Conservation (phyloP, 164 flowering plant species). For the Vitis rupestris region DNA sequence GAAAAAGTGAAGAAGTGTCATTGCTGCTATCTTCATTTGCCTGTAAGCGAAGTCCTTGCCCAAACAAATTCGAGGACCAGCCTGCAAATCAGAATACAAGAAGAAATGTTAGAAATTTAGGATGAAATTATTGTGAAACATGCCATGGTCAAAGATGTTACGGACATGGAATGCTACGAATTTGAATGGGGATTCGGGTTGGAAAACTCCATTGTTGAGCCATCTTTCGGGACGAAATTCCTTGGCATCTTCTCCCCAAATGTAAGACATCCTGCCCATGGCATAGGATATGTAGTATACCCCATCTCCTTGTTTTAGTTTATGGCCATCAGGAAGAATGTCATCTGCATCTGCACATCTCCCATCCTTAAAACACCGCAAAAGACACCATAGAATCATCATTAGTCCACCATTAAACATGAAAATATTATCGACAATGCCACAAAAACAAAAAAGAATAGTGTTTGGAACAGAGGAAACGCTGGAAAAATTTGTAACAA, state of each 20-base stretch:
- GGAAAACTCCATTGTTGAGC: constrained; percentile 60
- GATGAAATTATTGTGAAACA: no score
- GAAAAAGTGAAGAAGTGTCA: constrained; percentile 53
- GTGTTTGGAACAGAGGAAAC: no score
- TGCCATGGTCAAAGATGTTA: constrained; percentile 7
- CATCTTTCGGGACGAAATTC: constrained; percentile 71
- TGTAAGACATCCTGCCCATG: constrained; percentile 73
- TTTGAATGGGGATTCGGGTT: constrained; percentile 70
- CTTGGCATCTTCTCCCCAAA: constrained; percentile 82
- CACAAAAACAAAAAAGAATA: not conserved
- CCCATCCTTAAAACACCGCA: constrained; percentile 45
- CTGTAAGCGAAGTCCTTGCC: constrained; percentile 80
- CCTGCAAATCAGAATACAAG: constrained; percentile 41
- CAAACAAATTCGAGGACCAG: constrained; percentile 69
- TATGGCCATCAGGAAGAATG: constrained; percentile 70
- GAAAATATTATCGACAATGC: no score
- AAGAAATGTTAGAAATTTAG: not conserved
- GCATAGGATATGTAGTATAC: constrained; percentile 59
- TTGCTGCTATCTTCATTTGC: constrained; percentile 73
- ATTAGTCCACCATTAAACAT: not conserved
- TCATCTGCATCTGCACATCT: constrained; percentile 54
- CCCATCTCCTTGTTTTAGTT: constrained; percentile 58
- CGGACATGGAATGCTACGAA: constrained; percentile 66
- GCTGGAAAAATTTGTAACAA: no score
- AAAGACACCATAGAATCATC: not conserved